Conservation (phyloP, 108 stramenopile species). For the Fistulifera pelliculosa region DNA sequence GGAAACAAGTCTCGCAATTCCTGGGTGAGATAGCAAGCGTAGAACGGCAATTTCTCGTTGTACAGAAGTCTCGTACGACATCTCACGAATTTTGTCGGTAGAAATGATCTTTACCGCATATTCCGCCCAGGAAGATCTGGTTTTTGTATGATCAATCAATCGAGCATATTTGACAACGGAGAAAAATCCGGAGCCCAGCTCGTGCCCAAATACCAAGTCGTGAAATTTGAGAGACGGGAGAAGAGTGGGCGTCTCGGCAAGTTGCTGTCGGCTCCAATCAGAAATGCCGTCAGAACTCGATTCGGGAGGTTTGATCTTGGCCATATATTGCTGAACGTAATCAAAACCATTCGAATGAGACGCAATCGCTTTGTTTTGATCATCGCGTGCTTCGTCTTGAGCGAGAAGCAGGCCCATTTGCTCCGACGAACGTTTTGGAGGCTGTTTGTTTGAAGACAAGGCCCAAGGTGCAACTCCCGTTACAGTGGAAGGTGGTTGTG, state of each 20-base stretch:
- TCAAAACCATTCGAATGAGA: neutral
- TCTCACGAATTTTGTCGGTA: conserved; percentile 62
- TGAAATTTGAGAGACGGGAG: conserved; percentile 90
- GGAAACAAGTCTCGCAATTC: conserved; percentile 86
- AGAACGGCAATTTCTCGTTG: conserved; percentile 90
- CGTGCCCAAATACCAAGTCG: conserved; percentile 94
- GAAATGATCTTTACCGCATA: conserved; percentile 91
- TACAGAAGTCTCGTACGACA: conserved; percentile 79
- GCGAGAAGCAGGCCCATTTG: too few relatives aligned
- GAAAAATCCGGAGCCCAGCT: conserved; percentile 86
- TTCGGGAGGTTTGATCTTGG: conserved; percentile 13
- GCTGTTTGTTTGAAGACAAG: conserved; percentile 1
- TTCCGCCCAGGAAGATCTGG: conserved; percentile 88
- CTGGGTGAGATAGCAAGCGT: conserved; percentile 77
- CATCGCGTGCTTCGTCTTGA: neutral
- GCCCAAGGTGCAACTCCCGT: conserved; percentile 71
- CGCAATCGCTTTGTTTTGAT: neutral
- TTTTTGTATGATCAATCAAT: conserved; percentile 60
- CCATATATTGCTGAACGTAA: conserved; percentile 11
- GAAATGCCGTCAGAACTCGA: conserved; percentile 25
- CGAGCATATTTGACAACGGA: conserved; percentile 84
- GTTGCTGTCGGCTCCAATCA: conserved; percentile 66
- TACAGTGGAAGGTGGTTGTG: conserved; percentile 14
- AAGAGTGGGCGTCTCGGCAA: conserved; percentile 72
- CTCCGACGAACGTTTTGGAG: neutral